These are phyloP conservation scores for Penicillium taxi DNA, from an alignment of 495 filamentous ascomycete species.

Conservation along the genomic window DNA sequence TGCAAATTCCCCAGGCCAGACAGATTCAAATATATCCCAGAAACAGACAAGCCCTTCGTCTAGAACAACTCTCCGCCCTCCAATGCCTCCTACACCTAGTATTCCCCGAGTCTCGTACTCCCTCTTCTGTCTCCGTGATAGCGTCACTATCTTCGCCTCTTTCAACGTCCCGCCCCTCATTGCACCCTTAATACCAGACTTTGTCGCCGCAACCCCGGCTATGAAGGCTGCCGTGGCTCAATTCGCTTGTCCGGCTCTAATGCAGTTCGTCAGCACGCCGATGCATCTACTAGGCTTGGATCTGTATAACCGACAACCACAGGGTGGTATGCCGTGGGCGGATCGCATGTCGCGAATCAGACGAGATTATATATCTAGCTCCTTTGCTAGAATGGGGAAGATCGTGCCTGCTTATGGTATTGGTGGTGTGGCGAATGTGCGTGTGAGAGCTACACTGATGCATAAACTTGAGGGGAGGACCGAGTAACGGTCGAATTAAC, in stretches of 20 bases:
- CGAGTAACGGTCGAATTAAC: no score
- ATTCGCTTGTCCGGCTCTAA: constrained; percentile 68
- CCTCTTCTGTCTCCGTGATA: constrained; percentile 79
- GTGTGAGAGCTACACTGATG: constrained; percentile 57
- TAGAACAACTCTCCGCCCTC: constrained; percentile 45
- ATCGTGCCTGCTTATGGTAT: constrained; percentile 93
- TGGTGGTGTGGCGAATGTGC: constrained; percentile 80
- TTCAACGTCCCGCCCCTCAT: constrained; percentile 85
- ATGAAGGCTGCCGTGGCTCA: constrained; percentile 61
- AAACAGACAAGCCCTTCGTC: not conserved
- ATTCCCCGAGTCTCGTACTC: constrained; percentile 53
- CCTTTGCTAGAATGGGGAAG: constrained; percentile 73
- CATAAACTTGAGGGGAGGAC: constrained; percentile 33
- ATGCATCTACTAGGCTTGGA: constrained; percentile 85
- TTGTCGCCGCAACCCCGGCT: constrained; percentile 42
- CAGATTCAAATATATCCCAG: constrained; percentile 7
- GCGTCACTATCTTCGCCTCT: constrained; percentile 83
- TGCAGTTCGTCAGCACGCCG: constrained; percentile 78
- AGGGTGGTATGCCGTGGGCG: constrained; percentile 38
- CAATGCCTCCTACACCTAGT: constrained; percentile 25
- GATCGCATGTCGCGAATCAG: constrained; percentile 57
- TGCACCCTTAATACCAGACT: constrained; percentile 42
- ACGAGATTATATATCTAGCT: constrained; percentile 71
- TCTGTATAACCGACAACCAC: constrained; percentile 66
- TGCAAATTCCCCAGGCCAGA: constrained; percentile 14